Base-by-base conservation (phyloP, 2,329 filamentous ascomycete genomes). In the Graphilbum fragrans region DNA sequence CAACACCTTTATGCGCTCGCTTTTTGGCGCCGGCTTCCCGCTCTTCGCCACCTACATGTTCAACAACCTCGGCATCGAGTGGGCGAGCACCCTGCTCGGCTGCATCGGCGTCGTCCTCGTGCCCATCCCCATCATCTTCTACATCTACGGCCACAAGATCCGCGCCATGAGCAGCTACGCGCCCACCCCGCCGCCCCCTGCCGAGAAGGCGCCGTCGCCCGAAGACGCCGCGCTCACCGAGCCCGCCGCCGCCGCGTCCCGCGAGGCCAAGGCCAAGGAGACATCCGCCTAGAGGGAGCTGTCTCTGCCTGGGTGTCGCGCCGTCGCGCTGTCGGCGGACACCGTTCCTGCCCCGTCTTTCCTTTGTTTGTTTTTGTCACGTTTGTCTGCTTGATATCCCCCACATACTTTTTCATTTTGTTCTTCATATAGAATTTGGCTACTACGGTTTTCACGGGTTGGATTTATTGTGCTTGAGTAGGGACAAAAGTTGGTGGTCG, bases 1-100 rank as follows among this genome's bases (percentile, higher is more conserved):
- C 19, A 92, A 88, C 60, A 83, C 84, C 1, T 82, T 93, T 53
- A 62, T 93, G 31, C 79, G 86, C 50, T 88, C 82, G 0, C 65
- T 87, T 9, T 82, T 80, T 47, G 86, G 83, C 48, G 83, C 84
- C 2, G 78, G 71, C 1, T 92, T 93, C 65, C 86, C 86, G 1
- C 70, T 92, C 2, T 92, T 92, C 56, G 77, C 82, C 1, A 70
- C 66, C 2, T 78, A 85, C 52, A 85, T 81, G 74, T 81, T 80
- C 49, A 59, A 71, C 11, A 71, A 70, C 36, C 61, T 81, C 57
- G 72, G 73, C 34, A 77, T 81, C 41, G 57, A 80, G 49, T 81
- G 69, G 65, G 74, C 76, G 1, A 62, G 71, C 7, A 80, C 77
- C 2, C 58, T 81, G 11, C 65, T 81, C 3, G 77, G 77, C 40